Conservation (phyloP, 176 grass and related monocot genomes). For the Metroxylon sagu region DNA sequence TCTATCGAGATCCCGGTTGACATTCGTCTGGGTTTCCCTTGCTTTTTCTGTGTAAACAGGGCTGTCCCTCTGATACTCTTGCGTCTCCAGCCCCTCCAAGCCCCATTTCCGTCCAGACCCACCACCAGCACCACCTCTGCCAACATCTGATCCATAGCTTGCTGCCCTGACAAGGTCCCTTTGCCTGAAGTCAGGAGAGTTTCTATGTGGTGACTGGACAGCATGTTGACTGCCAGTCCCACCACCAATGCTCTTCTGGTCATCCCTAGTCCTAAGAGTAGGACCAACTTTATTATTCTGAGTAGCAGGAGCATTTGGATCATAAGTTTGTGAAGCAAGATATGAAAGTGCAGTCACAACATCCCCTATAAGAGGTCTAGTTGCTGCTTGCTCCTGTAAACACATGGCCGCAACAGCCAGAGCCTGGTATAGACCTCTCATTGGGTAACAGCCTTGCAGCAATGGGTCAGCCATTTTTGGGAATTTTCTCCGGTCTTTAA, state of each 20-base stretch:
- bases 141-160: slow-evolving; percentile 32
- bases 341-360: slow-evolving; percentile 96
- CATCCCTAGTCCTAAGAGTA: slow-evolving; percentile 47
- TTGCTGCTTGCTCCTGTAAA: slow-evolving; percentile 92
- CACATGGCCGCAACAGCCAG: slow-evolving; percentile 98
- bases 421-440: slow-evolving; percentile 94
- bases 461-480: slow-evolving; percentile 94
- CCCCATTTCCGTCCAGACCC: slow-evolving; percentile 62
- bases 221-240: slow-evolving; percentile 43
- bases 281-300: slow-evolving; percentile 43
- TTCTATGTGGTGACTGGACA: slow-evolving; percentile 36
- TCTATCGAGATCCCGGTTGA: slow-evolving; percentile 17
- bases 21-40: slow-evolving; percentile 20
- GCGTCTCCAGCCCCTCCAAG: slow-evolving; percentile 42
- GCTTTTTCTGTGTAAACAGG: slow-evolving; percentile 45
- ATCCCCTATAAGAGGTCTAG: slow-evolving; percentile 86
- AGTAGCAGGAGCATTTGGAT: slow-evolving; percentile 46
- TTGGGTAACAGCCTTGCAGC: slow-evolving; percentile 67
- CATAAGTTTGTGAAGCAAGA: slow-evolving; percentile 87
- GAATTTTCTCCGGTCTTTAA: slow-evolving; percentile 89
- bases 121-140: slow-evolving; percentile 40
- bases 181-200: slow-evolving; percentile 46
- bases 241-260: neutral
- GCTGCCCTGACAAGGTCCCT: slow-evolving; percentile 31
- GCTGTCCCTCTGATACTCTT: slow-evolving; percentile 39